phyloP scores from a whole-genome alignment of 331 rosid species.

The Quercus phellos region DNA sequence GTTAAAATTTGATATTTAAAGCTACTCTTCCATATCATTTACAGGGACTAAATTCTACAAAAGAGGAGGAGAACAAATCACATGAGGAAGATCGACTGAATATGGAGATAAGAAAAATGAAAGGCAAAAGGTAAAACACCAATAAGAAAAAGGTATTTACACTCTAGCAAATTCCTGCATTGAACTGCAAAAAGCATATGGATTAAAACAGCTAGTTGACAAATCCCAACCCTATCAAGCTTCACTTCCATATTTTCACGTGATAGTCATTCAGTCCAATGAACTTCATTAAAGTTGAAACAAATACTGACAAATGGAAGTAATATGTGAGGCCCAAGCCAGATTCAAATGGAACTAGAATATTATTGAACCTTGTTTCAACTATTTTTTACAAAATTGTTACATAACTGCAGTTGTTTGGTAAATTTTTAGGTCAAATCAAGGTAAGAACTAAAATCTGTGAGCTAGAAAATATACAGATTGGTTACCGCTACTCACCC shows the following conservation, averaged over 20 bases:
- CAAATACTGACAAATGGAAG: neutral
- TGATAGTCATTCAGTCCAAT: slow-evolving; percentile 8
- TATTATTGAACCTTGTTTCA: slow-evolving; percentile 14
- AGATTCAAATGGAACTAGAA: slow-evolving; percentile 10
- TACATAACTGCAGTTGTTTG: slow-evolving; percentile 11
- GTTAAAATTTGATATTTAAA: neutral
- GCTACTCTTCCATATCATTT: neutral
- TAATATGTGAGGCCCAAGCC: slow-evolving; percentile 4
- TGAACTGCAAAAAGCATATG: slow-evolving; percentile 12
- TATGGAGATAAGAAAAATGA: slow-evolving; percentile 3
- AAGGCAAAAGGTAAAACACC: neutral
- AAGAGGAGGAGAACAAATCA: neutral
- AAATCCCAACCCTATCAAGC: neutral
- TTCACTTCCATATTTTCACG: slow-evolving; percentile 26
- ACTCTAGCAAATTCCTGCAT: slow-evolving; percentile 17
- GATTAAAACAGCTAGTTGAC: neutral
- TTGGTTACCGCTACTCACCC: neutral
- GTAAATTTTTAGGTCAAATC: slow-evolving; percentile 1
- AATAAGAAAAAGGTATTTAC: slow-evolving; percentile 1
- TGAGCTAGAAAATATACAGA: neutral
- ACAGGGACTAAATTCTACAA: neutral
- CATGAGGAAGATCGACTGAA: neutral
- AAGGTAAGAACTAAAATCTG: slow-evolving; percentile 9
- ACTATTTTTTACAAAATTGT: slow-evolving; percentile 1
- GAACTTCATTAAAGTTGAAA: neutral